Evolutionary conservation across 1,139 yeast species (phyloP), one percentile per base, ranked within the genome.

Genomic region (Nadsonia starkeyi-henricii): DNA sequence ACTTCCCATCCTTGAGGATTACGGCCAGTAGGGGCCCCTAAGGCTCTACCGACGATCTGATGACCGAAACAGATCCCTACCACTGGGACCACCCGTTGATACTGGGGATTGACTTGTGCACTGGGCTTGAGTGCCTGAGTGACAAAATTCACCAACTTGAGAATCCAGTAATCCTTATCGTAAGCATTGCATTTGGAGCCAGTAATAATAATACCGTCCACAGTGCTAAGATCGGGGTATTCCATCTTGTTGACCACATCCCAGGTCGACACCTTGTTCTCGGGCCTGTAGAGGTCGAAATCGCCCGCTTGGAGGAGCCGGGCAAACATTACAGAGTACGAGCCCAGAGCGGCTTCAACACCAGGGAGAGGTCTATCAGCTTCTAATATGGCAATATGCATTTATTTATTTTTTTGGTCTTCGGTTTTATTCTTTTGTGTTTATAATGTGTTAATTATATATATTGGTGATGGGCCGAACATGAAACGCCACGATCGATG

Each of bases 41-140:
- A 64, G 5, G 81, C 78, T 51, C 80, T 71, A 1, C 79, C 81
- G 26, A 85, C 63, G 19, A 85, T 70, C 61, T 88, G 96, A 62
- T 86, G 96, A 2, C 96, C 96, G 62, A 85, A 86, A 62, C 96
- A 88, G 42, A 86, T 69, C 1, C 93, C 89, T 2, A 74, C 71
- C n/a, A 68, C 43, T 62, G 61, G 48, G 52, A 58, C 41, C 53
- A 54, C 57, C 48, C 47, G 52, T 20, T 57, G 50, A 23, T 23
- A 5, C 5, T 23, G 8, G 28, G 28, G 28, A 9, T 9, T 23
- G 28, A 5, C 28, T 28, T 48, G n/a, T n/a, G n/a, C 44, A 15
- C 52, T 50, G 8, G 49, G 48, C 18, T 45, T 57, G 18, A 61
- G 44, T 15, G 58, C 57, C 37, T 46, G 28, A 42, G 48, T 51